A percentile compares a stretch with the other conserved stretches of the same genome.
phyloP scores from a whole-genome alignment of 1,284 basidiomycete genomes.

The Trametes sp. region DNA sequence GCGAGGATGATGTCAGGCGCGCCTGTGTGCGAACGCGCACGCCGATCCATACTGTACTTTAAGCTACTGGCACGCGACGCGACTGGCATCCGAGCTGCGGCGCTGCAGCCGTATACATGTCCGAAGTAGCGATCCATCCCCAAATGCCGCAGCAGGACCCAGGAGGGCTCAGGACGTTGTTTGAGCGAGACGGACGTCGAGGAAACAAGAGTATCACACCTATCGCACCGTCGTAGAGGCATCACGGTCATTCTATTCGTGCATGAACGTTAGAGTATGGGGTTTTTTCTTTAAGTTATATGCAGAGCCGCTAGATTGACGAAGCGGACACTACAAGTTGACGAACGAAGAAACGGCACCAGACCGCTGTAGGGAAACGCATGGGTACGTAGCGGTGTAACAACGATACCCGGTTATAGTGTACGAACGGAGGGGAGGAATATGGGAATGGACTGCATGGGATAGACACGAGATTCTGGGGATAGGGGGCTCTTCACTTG shows the following conservation, averaged over 20 bases:
- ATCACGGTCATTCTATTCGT: constrained; percentile 33
- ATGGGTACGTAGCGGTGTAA: constrained; percentile 29
- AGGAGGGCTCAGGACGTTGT: too few species aligned
- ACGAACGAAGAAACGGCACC: constrained; percentile 55
- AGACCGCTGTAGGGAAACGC: constrained; percentile 47
- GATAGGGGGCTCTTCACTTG: constrained; percentile 21
- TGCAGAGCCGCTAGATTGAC: constrained; percentile 45
- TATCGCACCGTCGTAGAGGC: too few species aligned
- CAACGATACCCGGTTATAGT: constrained; percentile 25
- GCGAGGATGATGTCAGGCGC: constrained; percentile 14
- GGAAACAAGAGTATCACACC: neutral
- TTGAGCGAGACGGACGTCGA: too few species aligned
- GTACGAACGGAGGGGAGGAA: constrained; percentile 26
- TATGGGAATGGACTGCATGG: constrained; percentile 25
- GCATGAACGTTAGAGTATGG: constrained; percentile 26
- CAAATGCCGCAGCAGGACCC: too few species aligned
- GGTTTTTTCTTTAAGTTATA: constrained; percentile 21
- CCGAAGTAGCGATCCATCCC: too few species aligned
- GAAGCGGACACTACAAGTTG: constrained; percentile 46
- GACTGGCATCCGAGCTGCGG: neutral
- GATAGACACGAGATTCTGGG: constrained; percentile 20
- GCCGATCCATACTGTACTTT: too few species aligned
- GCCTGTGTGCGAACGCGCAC: neutral
- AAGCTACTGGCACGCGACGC: neutral
- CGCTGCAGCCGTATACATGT: too few species aligned